A percentile compares a stretch with the other conserved stretches of the same genome.
phyloP scores from a whole-genome alignment of 768 basidiomycete species.

The Phylloporus sp. region DNA sequence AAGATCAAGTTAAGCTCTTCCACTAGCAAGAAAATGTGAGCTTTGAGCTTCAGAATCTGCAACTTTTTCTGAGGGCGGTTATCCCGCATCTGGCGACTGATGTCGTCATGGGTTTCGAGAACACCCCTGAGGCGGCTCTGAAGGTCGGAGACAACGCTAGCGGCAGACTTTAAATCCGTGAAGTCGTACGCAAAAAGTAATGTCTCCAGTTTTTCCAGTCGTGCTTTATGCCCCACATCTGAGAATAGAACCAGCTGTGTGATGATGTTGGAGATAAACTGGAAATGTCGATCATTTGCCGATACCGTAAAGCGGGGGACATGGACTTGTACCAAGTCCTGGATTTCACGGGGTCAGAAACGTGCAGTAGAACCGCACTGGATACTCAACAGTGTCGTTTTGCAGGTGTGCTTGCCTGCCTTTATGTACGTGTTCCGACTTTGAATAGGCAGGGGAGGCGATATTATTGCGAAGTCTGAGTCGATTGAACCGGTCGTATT shows the following conservation, averaged over 20 bases:
- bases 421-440: constrained; percentile 32
- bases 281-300: constrained; percentile 78
- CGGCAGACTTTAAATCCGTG: constrained; percentile 67
- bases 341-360: constrained; percentile 9
- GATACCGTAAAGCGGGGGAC: constrained; percentile 86
- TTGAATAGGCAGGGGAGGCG: constrained; percentile 46
- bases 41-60: constrained; percentile 64
- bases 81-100: constrained; percentile 31
- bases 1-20: constrained; percentile 84
- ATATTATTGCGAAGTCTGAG: constrained; percentile 75
- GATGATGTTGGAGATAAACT: constrained; percentile 81
- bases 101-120: constrained; percentile 48
- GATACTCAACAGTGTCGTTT: constrained; percentile 54
- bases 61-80: constrained; percentile 40
- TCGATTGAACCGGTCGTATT: constrained; percentile 94
- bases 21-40: constrained; percentile 65
- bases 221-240: constrained; percentile 78
- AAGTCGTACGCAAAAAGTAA: constrained; percentile 88
- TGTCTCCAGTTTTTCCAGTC: constrained; percentile 74
- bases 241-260: constrained; percentile 87
- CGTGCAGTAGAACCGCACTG: background rate
- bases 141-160: constrained; percentile 63
- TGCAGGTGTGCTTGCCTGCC: constrained; percentile 46
- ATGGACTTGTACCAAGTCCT: constrained; percentile 81
- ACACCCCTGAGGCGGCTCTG: constrained; percentile 70